Percentiles rank a stretch among this genome's conserved stretches.
Evolutionary conservation across 2,329 filamentous ascomycete genomes (phyloP).

Genomic region (Fusarium sp.): DNA sequence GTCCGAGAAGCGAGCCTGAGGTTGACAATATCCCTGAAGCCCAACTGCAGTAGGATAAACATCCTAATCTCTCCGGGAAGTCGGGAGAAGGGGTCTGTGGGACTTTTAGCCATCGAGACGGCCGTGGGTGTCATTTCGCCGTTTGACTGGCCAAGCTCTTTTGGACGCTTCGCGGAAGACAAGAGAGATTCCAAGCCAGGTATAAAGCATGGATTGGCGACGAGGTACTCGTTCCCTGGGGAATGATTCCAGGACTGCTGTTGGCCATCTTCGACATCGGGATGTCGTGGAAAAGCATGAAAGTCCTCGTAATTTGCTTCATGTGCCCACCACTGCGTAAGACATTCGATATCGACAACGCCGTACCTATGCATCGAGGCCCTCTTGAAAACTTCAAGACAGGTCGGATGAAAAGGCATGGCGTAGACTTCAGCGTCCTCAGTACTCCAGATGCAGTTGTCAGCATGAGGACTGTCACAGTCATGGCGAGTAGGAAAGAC

Average conservation of each 20-base stretch:
- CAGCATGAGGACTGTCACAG: not conserved
- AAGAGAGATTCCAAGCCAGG: conserved; percentile 18
- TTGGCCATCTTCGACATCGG: not conserved
- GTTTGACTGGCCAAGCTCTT: not conserved
- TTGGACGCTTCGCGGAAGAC: not conserved
- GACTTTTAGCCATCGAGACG: not conserved
- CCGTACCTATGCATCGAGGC: conserved; percentile 29
- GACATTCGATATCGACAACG: conserved; percentile 29
- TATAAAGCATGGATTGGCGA: conserved; percentile 37
- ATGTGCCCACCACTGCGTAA: conserved; percentile 29
- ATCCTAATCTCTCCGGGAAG: conserved; percentile 27
- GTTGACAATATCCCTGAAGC: conserved; percentile 20
- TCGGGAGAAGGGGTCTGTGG: conserved; percentile 3
- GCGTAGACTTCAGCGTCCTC: not conserved
- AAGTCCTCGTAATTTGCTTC: not conserved
- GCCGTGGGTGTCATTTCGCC: not conserved
- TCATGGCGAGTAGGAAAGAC: conserved; percentile 31
- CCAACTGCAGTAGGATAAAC: conserved; percentile 15
- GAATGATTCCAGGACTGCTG: conserved; percentile 29
- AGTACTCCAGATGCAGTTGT: conserved; percentile 1
- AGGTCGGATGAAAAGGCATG: conserved; percentile 46
- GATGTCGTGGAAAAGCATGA: conserved; percentile 10
- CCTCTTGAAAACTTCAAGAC: conserved; percentile 46
- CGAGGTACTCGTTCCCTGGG: conserved; percentile 26
- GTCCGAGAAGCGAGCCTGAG: conserved; percentile 21